Evolutionary conservation across 768 basidiomycete genomes (phyloP).

Genomic region (Boletus subcaerulescens): DNA sequence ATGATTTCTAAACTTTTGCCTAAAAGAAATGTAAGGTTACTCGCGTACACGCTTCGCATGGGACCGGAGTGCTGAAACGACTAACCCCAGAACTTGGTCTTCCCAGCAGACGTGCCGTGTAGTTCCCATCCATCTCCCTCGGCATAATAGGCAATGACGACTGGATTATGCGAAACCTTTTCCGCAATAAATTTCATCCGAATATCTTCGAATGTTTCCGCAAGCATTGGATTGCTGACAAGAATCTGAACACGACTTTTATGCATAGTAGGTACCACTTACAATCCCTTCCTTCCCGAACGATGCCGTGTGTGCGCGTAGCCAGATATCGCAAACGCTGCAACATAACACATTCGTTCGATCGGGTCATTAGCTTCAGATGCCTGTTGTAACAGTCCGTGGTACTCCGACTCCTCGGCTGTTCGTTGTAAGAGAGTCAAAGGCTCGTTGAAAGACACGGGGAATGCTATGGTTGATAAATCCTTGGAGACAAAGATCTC

Average conservation of each 20-base stretch:
- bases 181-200: constrained; percentile 83
- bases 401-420: constrained; percentile 85
- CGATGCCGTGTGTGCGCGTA: constrained; percentile 81
- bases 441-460: constrained; percentile 91
- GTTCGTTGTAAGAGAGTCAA: constrained; percentile 76
- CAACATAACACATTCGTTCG: constrained; percentile 70
- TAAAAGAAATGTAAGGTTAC: constrained; percentile 30
- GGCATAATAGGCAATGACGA: constrained; percentile 83
- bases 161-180: constrained; percentile 83
- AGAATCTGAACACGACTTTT: constrained; percentile 5
- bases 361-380: constrained; percentile 54
- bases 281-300: constrained; percentile 87
- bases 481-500: constrained; percentile 46
- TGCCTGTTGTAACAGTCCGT: constrained; percentile 64
- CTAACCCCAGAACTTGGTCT: constrained; percentile 89
- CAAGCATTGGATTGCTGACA: constrained; percentile 81
- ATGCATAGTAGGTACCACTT: constrained; percentile 32
- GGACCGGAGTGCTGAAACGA: constrained; percentile 15
- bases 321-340: constrained; percentile 81
- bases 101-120: constrained; percentile 72
- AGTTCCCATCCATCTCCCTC: constrained; percentile 77
- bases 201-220: constrained; percentile 82
- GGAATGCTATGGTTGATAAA: constrained; percentile 75
- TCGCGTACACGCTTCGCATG: constrained; percentile 9
- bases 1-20: constrained; percentile 91